These are phyloP conservation scores for Ichthyophthirius multifiliis DNA, from an alignment of 169 alveolate genomes.

Conservation along the genomic window DNA sequence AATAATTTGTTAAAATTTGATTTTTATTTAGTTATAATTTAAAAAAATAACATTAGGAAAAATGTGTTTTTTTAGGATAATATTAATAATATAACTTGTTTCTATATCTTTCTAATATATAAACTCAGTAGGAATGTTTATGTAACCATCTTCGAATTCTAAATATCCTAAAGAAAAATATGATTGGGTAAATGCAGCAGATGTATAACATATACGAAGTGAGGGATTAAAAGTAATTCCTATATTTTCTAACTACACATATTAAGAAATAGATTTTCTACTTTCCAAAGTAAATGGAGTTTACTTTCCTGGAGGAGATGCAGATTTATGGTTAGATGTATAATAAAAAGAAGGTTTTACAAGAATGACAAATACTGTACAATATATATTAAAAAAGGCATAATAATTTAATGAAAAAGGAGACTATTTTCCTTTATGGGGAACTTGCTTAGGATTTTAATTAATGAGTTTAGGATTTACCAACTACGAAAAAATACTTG, in stretches of 20 bases:
- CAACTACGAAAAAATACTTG: constrained; percentile 10
- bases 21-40: no score
- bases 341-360: constrained; percentile 29
- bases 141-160: neutral
- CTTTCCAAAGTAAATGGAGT: constrained; percentile 48
- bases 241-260: constrained; percentile 40
- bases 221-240: constrained; percentile 48
- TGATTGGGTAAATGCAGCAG: constrained; percentile 15
- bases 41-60: no score
- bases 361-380: constrained; percentile 34
- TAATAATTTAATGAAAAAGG: constrained; percentile 42
- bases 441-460: constrained; percentile 62
- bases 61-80: no score
- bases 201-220: constrained; percentile 19
- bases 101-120: no score
- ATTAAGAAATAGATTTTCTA: constrained; percentile 23
- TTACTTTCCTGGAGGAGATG: constrained; percentile 58
- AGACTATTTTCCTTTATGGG: constrained; percentile 45
- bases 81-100: no score
- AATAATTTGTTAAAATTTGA: no score
- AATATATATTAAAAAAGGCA: constrained; percentile 32
- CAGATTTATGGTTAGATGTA: constrained; percentile 33
- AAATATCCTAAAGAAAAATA: neutral
- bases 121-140: no score
- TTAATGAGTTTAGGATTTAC: constrained; percentile 14